phyloP scores from a whole-genome alignment of 495 filamentous ascomycete genomes.

The Podospora tetraspora region DNA sequence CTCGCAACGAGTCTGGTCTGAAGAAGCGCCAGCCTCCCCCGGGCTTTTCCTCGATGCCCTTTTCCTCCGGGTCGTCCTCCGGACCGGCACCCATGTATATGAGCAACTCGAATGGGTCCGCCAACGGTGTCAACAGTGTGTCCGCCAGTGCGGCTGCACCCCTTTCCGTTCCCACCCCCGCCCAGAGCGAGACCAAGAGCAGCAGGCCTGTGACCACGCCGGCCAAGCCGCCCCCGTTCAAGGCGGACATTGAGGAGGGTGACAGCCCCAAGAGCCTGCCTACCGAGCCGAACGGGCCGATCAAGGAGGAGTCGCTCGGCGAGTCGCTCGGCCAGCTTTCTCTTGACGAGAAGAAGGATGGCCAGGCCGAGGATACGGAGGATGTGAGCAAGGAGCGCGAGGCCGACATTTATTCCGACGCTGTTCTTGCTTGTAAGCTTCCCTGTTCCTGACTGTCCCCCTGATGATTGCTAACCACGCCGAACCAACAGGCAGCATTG shows the following conservation, averaged over 20 bases:
- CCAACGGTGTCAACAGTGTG: slow-evolving; percentile 46
- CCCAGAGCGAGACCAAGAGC: slow-evolving; percentile 34
- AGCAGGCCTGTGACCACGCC: slow-evolving; percentile 38
- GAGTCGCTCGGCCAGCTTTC: slow-evolving; percentile 54
- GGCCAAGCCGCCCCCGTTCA: slow-evolving; percentile 51
- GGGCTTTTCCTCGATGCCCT: slow-evolving; percentile 49
- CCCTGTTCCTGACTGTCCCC: not conserved
- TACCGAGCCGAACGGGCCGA: slow-evolving; percentile 57
- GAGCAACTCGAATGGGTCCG: slow-evolving; percentile 37
- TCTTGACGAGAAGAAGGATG: slow-evolving; percentile 44
- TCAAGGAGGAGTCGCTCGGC: slow-evolving; percentile 54
- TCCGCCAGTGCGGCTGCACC: slow-evolving; percentile 58
- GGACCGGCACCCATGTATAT: slow-evolving; percentile 39
- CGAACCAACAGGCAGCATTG: slow-evolving; percentile 59
- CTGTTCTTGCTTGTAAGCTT: slow-evolving; percentile 74
- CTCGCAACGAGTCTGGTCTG: slow-evolving; percentile 45
- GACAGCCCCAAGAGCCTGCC: slow-evolving; percentile 70
- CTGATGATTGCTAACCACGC: slow-evolving; percentile 22
- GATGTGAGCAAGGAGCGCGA: slow-evolving; percentile 65
- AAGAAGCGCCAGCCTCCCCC: slow-evolving; percentile 63
- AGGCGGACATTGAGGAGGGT: slow-evolving; percentile 63
- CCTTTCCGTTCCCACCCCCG: slow-evolving; percentile 42
- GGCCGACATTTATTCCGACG: slow-evolving; percentile 87
- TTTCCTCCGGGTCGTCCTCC: slow-evolving; percentile 45
- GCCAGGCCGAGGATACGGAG: slow-evolving; percentile 51